Percentiles rank a stretch among this genome's conserved stretches.
Conservation (phyloP, 306 rosid genomes). For the Hippophae rhamnoides region DNA sequence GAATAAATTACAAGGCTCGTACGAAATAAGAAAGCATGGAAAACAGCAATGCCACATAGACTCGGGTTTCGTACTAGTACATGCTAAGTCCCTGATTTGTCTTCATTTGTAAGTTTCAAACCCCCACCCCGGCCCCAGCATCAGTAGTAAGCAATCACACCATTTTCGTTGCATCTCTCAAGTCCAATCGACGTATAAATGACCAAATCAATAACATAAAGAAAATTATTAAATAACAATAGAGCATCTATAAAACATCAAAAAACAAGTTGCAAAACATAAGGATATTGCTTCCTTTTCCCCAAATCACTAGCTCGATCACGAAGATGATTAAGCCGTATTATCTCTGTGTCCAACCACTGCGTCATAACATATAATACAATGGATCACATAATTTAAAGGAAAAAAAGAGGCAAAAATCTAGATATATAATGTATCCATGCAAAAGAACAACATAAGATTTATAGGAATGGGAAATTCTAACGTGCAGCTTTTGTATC, state of each 20-base stretch:
- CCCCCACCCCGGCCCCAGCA: too few relatives aligned
- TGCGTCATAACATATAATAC: constrained; percentile 30
- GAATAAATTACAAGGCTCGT: too few relatives aligned
- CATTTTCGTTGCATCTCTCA: too few relatives aligned
- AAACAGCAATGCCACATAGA: background rate
- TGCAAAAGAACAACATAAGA: too few relatives aligned
- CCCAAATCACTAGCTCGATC: constrained; percentile 99
- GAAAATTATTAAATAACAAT: constrained; percentile 1
- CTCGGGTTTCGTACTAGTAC: background rate
- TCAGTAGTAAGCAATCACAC: too few relatives aligned
- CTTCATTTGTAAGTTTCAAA: too few relatives aligned
- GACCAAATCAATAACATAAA: constrained; percentile 2
- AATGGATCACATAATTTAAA: constrained; percentile 11
- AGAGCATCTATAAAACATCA: constrained; percentile 4
- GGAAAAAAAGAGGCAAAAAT: background rate
- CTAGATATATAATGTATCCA: too few relatives aligned
- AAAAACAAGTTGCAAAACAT: background rate
- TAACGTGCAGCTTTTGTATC: too few relatives aligned
- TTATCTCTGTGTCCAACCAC: constrained; percentile 91
- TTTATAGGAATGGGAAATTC: too few relatives aligned
- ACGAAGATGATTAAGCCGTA: constrained; percentile 90
- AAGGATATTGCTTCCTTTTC: constrained; percentile 96
- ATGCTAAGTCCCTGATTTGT: too few relatives aligned
- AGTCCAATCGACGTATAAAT: too few relatives aligned
- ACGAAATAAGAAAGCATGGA: background rate